Conservation (phyloP, 2,329 filamentous ascomycete genomes). For the Aureobasidium sp. region DNA sequence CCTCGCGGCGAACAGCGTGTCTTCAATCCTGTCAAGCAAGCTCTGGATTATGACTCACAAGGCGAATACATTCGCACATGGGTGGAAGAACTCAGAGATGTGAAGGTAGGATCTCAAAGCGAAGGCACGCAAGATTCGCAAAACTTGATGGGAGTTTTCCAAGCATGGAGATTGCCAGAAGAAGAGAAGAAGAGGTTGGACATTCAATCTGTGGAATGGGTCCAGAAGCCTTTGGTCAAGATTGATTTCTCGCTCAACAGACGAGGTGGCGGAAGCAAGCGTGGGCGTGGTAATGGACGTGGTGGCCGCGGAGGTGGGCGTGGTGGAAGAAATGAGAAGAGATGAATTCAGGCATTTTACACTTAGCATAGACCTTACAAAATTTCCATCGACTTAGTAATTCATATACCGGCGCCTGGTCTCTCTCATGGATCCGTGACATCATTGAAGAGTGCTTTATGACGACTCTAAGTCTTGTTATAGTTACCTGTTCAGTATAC, state of each 20-base stretch:
- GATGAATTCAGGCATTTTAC: no score
- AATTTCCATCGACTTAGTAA: no score
- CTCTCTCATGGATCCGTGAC: no score
- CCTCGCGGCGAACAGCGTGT: conserved; percentile 63
- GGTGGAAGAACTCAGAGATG: conserved; percentile 58
- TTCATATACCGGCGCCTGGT: no score
- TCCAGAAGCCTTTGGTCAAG: conserved; percentile 57
- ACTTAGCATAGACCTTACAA: no score
- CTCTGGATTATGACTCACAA: conserved; percentile 65
- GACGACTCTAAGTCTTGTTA: no score
- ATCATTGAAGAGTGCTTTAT: no score
- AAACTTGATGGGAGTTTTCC: conserved; percentile 55
- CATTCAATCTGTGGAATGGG: conserved; percentile 55
- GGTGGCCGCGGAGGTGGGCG: conserved; percentile 28
- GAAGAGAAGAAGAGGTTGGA: conserved; percentile 53
- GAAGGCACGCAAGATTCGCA: conserved; percentile 24
- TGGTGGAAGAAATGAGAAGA: conserved; percentile 20
- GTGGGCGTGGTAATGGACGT: conserved; percentile 27
- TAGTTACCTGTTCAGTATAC: no score
- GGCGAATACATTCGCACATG: conserved; percentile 66
- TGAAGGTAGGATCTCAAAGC: conserved; percentile 31
- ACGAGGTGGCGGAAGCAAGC: conserved; percentile 29
- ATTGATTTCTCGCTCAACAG: conserved; percentile 57
- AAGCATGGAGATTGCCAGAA: conserved; percentile 58
- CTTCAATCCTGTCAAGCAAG: conserved; percentile 78